Percentiles rank a stretch among this genome's conserved stretches.
phyloP scores from a whole-genome alignment of 139 green algal genomes.

The Parachlorella kessleri region DNA sequence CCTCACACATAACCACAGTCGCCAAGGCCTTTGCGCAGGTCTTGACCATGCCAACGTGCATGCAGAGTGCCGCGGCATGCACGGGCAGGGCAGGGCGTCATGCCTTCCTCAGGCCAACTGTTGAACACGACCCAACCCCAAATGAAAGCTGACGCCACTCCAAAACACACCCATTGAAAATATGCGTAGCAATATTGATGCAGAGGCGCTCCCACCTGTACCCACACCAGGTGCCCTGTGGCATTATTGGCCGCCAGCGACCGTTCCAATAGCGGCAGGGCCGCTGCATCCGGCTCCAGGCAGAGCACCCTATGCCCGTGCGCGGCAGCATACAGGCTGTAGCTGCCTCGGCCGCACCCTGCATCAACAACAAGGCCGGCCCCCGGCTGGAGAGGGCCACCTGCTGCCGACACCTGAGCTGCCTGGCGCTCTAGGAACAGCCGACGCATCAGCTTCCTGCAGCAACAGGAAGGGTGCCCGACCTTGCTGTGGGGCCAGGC shows the following conservation, averaged over 20 bases:
- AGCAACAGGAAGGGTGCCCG: neutral
- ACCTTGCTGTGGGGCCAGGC: neutral
- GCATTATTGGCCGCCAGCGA: neutral
- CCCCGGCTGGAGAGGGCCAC: too few species aligned
- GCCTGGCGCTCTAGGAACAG: neutral
- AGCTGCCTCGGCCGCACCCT: neutral
- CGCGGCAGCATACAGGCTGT: neutral
- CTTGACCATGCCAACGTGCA: too few species aligned
- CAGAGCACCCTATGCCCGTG: neutral
- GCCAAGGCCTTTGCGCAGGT: too few species aligned
- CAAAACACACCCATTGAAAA: too few species aligned
- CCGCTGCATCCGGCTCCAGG: neutral
- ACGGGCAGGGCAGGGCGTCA: too few species aligned
- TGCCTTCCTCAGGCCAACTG: too few species aligned
- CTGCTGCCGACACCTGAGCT: neutral
- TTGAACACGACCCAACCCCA: too few species aligned
- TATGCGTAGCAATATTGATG: too few species aligned
- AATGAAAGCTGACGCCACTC: too few species aligned
- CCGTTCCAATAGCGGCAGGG: neutral
- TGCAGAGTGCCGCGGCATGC: too few species aligned
- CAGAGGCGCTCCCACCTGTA: neutral
- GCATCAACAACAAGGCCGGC: neutral
- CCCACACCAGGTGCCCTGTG: neutral
- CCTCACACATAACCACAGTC: too few species aligned
- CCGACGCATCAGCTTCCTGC: neutral